Conservation (phyloP, 1,284 basidiomycete species). For the Trichosporon sp. region DNA sequence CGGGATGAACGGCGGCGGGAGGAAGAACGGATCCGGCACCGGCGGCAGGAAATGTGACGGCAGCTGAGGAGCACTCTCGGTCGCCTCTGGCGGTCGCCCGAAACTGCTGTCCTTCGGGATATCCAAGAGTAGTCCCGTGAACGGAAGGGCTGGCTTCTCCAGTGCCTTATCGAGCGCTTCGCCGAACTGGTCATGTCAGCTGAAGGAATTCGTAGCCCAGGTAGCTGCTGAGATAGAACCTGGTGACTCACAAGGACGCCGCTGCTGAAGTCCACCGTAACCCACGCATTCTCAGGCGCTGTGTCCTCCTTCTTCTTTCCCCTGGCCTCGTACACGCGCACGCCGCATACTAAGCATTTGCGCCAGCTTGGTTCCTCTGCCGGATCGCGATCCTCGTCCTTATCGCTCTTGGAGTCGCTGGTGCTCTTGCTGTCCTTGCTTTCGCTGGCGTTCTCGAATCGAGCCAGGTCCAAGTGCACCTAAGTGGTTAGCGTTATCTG, state of each 20-base stretch:
- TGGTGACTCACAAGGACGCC: slow-evolving; percentile 42
- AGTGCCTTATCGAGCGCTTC: slow-evolving; percentile 30
- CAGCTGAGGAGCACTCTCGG: slow-evolving; percentile 31
- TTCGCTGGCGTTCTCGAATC: slow-evolving; percentile 21
- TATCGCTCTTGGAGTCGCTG: not conserved
- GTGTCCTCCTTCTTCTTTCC: slow-evolving; percentile 30
- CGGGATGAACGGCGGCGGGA: slow-evolving; percentile 58
- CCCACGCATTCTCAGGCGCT: slow-evolving; percentile 39
- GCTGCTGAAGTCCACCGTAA: slow-evolving; percentile 36
- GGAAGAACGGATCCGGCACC: slow-evolving; percentile 56
- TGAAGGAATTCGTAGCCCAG: not conserved
- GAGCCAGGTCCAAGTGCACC: slow-evolving; percentile 26
- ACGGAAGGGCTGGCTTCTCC: slow-evolving; percentile 30
- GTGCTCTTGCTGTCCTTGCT: slow-evolving; percentile 5
- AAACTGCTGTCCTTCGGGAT: slow-evolving; percentile 29
- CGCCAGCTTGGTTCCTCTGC: slow-evolving; percentile 35
- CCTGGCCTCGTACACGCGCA: slow-evolving; percentile 35
- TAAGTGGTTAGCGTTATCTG: slow-evolving; percentile 12
- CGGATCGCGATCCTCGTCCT: slow-evolving; percentile 2
- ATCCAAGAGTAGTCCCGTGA: slow-evolving; percentile 36
- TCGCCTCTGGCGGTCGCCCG: slow-evolving; percentile 28
- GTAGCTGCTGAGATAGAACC: not conserved
- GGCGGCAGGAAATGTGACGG: slow-evolving; percentile 36
- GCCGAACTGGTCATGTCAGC: slow-evolving; percentile 36
- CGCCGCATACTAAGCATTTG: slow-evolving; percentile 47